These are phyloP conservation scores for Phycomyces nitens DNA, from an alignment of 192 early-diverging fungal species.

Conservation along the genomic window DNA sequence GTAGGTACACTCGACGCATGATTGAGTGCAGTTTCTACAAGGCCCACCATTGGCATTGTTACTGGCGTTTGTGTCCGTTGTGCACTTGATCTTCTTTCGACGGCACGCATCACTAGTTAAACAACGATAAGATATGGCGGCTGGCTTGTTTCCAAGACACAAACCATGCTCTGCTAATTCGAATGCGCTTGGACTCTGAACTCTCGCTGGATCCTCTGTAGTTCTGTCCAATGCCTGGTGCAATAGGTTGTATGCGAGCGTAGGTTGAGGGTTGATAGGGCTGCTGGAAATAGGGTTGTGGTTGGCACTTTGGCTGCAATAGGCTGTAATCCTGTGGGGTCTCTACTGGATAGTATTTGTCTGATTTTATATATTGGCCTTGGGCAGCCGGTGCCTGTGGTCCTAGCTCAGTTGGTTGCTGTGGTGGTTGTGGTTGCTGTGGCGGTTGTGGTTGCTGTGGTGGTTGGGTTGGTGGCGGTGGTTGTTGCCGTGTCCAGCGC, in stretches of 20 bases:
- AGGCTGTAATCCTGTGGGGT: too few relatives aligned
- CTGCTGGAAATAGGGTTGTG: neutral
- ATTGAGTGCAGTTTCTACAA: slow-evolving; percentile 26
- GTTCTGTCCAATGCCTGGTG: neutral
- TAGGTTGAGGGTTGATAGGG: slow-evolving; percentile 1
- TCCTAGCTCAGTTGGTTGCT: neutral
- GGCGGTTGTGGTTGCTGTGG: neutral
- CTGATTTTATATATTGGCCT: too few relatives aligned
- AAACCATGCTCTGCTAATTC: slow-evolving; percentile 37
- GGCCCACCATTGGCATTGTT: slow-evolving; percentile 9
- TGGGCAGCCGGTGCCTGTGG: too few relatives aligned
- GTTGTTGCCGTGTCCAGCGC: neutral
- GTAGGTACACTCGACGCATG: slow-evolving; percentile 23
- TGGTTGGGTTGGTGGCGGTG: neutral
- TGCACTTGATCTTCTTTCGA: slow-evolving; percentile 36
- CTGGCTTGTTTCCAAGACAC: neutral
- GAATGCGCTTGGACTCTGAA: slow-evolving; percentile 11
- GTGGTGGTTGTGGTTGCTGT: neutral
- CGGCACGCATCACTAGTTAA: slow-evolving; percentile 29
- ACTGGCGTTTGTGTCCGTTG: too few relatives aligned
- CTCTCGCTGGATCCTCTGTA: neutral
- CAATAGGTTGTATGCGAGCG: slow-evolving; percentile 1
- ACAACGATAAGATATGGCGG: slow-evolving; percentile 1
- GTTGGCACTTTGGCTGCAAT: too few relatives aligned
- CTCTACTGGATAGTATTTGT: too few relatives aligned